Base-by-base conservation (phyloP, 2,329 filamentous ascomycete species). In the Ascomycota sp. region DNA sequence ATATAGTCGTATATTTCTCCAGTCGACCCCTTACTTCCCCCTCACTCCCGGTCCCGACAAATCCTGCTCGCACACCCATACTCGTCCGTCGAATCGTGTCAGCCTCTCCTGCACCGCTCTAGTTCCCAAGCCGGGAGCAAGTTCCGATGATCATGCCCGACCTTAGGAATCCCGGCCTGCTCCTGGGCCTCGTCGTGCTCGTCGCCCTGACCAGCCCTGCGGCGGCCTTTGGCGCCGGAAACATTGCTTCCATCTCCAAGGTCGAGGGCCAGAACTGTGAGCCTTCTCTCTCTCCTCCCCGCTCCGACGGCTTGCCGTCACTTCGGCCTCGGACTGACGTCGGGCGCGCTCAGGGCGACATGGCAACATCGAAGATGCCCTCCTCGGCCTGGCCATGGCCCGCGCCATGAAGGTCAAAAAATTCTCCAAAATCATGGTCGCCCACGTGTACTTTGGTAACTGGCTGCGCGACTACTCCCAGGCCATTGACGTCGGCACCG, bases 381-480 rank as follows among this genome's bases (percentile, higher is more conserved):
- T 93, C 32, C 69, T 92, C 34, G 73, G 68, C 35, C 61, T 93
- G 20, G 55, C 73, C 28, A 62, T 65, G 54, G 62, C 62, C 30
- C 55, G 50, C 28, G 58, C 57, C 40, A 51, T 61, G 36, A 59
- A 58, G 39, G 58, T 60, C 41, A 83, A 85, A 60, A 91, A 85
- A 46, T 93, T 92, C 55, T 71, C 68, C 59, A 89, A 89, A 58
- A 69, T 92, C 45, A 77, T 75, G 46, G 78, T 93, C 37, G 79
- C 85, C 38, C 71, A 83, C 36, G 79, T 91, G 38, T 94, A 94
- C 59, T 94, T 94, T 57, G 85, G 85, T 38, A 94, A 93, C 59
- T 93, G 85, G 85, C 69, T 93, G 22, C 70, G 67, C 35, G 85
- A 94, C 54, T 94, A 94, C 55, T 89, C 79, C 31, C 85, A 94